Evolutionary conservation across 305 asterid species (phyloP).

Genomic region (Withania somnifera): DNA sequence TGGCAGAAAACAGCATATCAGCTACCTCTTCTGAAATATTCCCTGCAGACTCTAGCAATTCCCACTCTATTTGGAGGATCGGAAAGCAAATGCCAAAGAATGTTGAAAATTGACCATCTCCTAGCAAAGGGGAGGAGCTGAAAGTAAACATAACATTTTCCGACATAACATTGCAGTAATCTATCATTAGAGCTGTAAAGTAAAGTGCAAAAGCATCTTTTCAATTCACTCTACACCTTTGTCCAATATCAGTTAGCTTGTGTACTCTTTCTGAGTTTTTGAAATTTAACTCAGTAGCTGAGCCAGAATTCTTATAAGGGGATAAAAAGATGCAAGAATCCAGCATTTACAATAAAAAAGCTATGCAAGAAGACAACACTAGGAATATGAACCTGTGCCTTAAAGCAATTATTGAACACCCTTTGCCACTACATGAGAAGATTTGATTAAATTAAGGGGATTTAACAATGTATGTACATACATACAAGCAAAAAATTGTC

Average conservation of each 20-base stretch:
- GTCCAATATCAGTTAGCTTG: not conserved
- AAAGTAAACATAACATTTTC: not conserved
- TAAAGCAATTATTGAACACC: not conserved
- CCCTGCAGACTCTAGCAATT: constrained; percentile 33
- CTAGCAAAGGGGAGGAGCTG: constrained; percentile 19
- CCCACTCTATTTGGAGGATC: constrained; percentile 59
- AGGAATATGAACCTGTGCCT: not conserved
- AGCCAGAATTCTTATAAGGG: not conserved
- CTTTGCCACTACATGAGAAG: not conserved
- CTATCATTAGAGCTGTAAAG: not conserved
- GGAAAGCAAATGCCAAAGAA: constrained; percentile 48
- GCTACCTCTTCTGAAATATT: constrained; percentile 41
- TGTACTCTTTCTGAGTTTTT: not conserved
- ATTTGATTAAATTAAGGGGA: not conserved
- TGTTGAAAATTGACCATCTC: constrained; percentile 26
- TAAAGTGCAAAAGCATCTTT: not conserved
- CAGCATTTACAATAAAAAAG: not conserved
- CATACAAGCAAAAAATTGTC: not conserved
- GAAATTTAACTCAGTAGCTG: not conserved
- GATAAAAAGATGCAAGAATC: not conserved
- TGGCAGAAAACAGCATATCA: not conserved
- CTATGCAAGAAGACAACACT: not conserved
- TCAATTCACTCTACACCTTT: not conserved
- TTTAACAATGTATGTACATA: not conserved
- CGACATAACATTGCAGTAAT: not conserved